These are phyloP conservation scores for Eucalyptus grandis DNA, from an alignment of 345 rosid species.

Conservation along the genomic window DNA sequence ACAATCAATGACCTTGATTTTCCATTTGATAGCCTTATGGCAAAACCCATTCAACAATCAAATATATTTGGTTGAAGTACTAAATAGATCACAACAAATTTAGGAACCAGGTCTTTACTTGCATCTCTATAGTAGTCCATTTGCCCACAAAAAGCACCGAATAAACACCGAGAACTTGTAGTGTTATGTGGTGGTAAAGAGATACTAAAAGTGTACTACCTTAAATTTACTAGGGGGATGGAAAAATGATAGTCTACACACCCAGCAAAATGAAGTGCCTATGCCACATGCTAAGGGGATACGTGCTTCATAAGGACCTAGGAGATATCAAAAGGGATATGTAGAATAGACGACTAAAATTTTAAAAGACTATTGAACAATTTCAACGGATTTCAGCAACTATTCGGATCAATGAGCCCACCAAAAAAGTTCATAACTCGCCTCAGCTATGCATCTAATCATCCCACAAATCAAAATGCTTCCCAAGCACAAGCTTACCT, in stretches of 20 bases:
- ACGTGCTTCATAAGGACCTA: not conserved
- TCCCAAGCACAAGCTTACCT: not conserved
- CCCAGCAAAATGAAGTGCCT: not conserved
- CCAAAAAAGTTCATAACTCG: not conserved
- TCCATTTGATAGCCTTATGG: not conserved
- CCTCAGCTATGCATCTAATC: not conserved
- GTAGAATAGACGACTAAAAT: not conserved
- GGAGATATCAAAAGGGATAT: not conserved
- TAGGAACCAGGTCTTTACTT: not conserved
- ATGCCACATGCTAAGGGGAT: not conserved
- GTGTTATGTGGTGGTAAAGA: not conserved
- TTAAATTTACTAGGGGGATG: not conserved
- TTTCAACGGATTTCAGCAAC: not conserved
- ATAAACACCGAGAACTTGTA: not conserved
- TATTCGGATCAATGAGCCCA: not conserved
- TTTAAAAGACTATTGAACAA: not conserved
- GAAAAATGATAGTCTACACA: not conserved
- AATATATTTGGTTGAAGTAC: not conserved
- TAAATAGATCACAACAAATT: not conserved
- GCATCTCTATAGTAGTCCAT: not conserved
- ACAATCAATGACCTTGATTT: not conserved
- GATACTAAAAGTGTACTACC: not conserved
- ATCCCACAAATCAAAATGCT: not conserved
- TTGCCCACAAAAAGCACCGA: not conserved
- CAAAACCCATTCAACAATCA: not conserved